Conservation (phyloP, 352 stramenopile species). For the Plasmopara halstedii region DNA sequence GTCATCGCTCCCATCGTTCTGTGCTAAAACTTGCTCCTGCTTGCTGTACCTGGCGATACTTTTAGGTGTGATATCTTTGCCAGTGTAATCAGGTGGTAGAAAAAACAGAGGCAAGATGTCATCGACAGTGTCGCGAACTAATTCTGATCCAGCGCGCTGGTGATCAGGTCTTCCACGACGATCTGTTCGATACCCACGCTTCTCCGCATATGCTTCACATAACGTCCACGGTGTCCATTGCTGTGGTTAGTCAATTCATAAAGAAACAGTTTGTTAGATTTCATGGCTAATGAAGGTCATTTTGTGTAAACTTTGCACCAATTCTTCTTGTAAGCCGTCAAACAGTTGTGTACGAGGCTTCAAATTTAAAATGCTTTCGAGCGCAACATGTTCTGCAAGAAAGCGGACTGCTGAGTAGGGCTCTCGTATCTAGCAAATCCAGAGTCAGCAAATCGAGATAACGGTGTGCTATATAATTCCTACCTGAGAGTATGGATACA, state of each 20-base stretch:
- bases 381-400: constrained; percentile 60
- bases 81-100: constrained; percentile 63
- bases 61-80: constrained; percentile 35
- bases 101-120: constrained; percentile 79
- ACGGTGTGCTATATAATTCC: neutral
- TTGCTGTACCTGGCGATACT: constrained; percentile 29
- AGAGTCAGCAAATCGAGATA: neutral
- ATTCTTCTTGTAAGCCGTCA: constrained; percentile 66
- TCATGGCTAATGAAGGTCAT: too few species aligned
- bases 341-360: constrained; percentile 68
- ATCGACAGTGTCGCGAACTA: constrained; percentile 78
- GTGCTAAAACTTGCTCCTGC: constrained; percentile 12
- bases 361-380: constrained; percentile 66
- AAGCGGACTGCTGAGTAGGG: constrained; percentile 84
- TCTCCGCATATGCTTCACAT: constrained; percentile 78
- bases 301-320: too few species aligned
- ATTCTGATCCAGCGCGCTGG: constrained; percentile 68
- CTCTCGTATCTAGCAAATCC: constrained; percentile 61
- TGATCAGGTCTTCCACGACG: constrained; percentile 71
- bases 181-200: constrained; percentile 75
- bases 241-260: too few species aligned
- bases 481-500: constrained; percentile 81
- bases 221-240: constrained; percentile 81
- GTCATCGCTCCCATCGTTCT: constrained; percentile 9
- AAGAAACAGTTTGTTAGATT: too few species aligned